phyloP scores from a whole-genome alignment of 345 rosid species.

The Sonneratia caseolaris region DNA sequence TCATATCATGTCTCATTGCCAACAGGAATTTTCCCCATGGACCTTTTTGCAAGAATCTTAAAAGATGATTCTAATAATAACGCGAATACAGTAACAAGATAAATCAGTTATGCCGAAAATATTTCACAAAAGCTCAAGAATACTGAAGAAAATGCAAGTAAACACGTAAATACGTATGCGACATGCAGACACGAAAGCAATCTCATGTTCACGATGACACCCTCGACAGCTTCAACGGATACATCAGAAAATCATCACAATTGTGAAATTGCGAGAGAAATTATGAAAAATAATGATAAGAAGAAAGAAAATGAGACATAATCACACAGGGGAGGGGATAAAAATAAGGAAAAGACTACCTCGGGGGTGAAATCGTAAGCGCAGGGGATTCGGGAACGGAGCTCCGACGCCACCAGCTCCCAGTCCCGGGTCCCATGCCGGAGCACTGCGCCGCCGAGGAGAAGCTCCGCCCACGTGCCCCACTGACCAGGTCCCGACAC shows the following conservation, averaged over 20 bases:
- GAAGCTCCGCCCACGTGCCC: slow-evolving; percentile 94
- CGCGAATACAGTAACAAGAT: neutral
- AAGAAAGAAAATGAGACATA: neutral
- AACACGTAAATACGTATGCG: too few species aligned
- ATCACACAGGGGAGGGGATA: neutral
- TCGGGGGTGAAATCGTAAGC: slow-evolving; percentile 53
- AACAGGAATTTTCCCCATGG: neutral
- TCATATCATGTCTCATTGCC: neutral
- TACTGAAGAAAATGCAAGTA: too few species aligned
- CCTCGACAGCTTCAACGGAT: neutral
- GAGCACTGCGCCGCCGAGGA: slow-evolving; percentile 82
- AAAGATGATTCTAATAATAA: neutral
- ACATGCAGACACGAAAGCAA: neutral
- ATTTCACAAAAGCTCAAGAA: too few species aligned
- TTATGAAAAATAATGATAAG: neutral
- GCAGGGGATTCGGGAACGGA: slow-evolving; percentile 51
- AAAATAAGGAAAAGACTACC: slow-evolving; percentile 23
- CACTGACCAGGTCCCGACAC: slow-evolving; percentile 29
- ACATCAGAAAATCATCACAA: neutral
- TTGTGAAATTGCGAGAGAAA: neutral
- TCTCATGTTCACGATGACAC: neutral
- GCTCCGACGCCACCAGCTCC: slow-evolving; percentile 65
- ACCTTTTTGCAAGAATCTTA: neutral
- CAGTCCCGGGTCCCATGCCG: slow-evolving; percentile 77
- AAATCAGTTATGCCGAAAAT: too few species aligned